Base-by-base conservation (phyloP, 257 asterid species). In the Ophiorrhiza pumila region DNA sequence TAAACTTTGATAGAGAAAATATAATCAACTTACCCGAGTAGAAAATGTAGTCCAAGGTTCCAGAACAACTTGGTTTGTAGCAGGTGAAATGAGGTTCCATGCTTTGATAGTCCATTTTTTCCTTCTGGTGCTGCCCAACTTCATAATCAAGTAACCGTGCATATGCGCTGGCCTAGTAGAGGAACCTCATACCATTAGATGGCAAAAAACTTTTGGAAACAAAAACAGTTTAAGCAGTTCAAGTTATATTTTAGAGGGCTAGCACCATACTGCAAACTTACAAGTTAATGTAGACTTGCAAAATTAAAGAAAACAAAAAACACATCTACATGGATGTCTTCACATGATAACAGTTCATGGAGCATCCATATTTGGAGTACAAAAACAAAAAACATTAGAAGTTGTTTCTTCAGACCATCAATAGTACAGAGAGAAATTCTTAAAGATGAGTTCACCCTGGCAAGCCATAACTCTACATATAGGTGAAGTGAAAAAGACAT, bases 41-140 rank as follows among this genome's bases (percentile, higher is more conserved):
- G n/a, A 66, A 66, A 23, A 66, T 45, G 37, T 66, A 66, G 41
- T 66, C 71, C 18, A 20, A 8, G 56, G 71, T 66, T 4, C 39
- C 22, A 17, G 41, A n/a, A 37, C 43, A 43, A 41, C n/a, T 55
- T 66, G 42, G 42, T 37, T 37, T 55, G 61, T 22, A 23, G 17
- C 61, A 55, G 61, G 61, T 55, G 61, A 55, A 55, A 55, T 37
- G 42, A 25, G 61, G n/a, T n/a, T n/a, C n/a, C n/a, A n/a, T n/a
- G n/a, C n/a, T n/a, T n/a, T n/a, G 61, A 25, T n/a, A 9, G 9
- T 37, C 74, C 64, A 50, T 52, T 43, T 25, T 66, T 22, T 15
- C 46, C 37, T 55, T 66, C 12, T 66, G 71, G 3, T 35, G 55
- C 9, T 66, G 42, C 42, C 42, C 42, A 37, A 37, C 42, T 37